A percentile compares a stretch with the other conserved stretches of the same genome.
Evolutionary conservation across 106 monocot species (phyloP).

Genomic region (Allium sativum): DNA sequence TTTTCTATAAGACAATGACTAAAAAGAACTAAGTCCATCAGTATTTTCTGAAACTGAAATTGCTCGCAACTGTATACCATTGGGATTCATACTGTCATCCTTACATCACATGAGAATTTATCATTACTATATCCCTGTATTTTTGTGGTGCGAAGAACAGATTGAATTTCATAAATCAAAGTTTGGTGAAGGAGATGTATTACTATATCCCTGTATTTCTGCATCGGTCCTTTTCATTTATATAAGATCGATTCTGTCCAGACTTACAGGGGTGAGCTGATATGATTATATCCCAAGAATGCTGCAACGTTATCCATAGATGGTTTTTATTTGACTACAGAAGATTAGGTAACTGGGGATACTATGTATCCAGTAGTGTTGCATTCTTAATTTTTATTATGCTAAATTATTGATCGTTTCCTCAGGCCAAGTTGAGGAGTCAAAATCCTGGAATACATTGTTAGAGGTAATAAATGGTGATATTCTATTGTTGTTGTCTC

Average conservation of each 20-base stretch:
- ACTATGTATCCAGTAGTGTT: neutral
- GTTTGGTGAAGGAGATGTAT: conserved; percentile 39
- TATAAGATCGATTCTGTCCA: no score
- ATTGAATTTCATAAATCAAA: conserved; percentile 30
- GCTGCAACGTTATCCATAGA: conserved; percentile 86
- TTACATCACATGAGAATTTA: conserved; percentile 78
- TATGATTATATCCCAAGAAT: conserved; percentile 44
- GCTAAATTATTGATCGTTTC: neutral
- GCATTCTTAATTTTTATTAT: neutral
- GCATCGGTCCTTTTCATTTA: neutral
- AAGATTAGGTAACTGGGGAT: conserved; percentile 70
- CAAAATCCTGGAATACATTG: no score
- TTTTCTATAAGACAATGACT: no score
- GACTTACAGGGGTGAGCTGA: conserved; percentile 6
- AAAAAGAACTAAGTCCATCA: no score
- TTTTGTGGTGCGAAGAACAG: conserved; percentile 88
- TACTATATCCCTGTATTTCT: conserved; percentile 3
- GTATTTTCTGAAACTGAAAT: no score
- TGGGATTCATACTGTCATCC: no score
- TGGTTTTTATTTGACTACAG: conserved; percentile 92
- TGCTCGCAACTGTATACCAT: no score
- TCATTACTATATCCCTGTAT: conserved; percentile 86
- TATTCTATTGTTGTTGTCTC: no score
- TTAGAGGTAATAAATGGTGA: no score
- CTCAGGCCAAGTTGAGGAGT: no score